These are phyloP conservation scores for Dinochytrium kinnereticum DNA, from an alignment of 371 early-diverging fungal genomes.

Conservation along the genomic window DNA sequence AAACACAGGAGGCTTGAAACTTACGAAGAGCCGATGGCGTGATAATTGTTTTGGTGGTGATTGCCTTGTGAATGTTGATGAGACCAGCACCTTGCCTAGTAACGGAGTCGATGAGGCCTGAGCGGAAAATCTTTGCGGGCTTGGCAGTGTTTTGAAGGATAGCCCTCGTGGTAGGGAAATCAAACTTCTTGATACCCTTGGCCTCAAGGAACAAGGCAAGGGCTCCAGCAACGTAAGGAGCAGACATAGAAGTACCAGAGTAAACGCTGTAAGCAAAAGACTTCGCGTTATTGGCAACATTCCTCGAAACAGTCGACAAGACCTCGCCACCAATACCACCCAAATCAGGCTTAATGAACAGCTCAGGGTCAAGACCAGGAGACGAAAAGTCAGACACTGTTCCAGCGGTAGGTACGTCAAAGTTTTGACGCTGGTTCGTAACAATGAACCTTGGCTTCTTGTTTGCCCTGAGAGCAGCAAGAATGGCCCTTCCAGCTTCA, in stretches of 20 bases:
- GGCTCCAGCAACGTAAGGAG: slow-evolving; percentile 45
- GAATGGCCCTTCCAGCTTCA: slow-evolving; percentile 19
- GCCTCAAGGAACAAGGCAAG: slow-evolving; percentile 20
- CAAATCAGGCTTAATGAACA: slow-evolving; percentile 29
- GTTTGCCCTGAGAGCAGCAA: slow-evolving; percentile 52
- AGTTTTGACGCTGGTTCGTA: not conserved
- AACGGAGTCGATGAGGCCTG: slow-evolving; percentile 48
- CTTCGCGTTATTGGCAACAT: not conserved
- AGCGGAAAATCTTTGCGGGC: slow-evolving; percentile 26
- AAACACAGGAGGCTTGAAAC: slow-evolving; percentile 58
- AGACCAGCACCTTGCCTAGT: slow-evolving; percentile 75
- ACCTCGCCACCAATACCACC: slow-evolving; percentile 34
- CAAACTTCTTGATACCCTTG: not conserved
- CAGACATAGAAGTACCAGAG: slow-evolving; percentile 48
- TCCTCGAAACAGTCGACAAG: slow-evolving; percentile 23
- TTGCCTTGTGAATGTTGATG: slow-evolving; percentile 66
- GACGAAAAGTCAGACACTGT: slow-evolving; percentile 53
- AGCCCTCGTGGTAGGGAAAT: not conserved
- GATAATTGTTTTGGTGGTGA: slow-evolving; percentile 57
- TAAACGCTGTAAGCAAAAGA: not conserved
- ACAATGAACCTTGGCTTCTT: not conserved
- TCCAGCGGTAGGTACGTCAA: slow-evolving; percentile 40
- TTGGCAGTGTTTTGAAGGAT: slow-evolving; percentile 52
- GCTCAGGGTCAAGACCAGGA: slow-evolving; percentile 21
- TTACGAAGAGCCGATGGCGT: slow-evolving; percentile 56